These are phyloP conservation scores for Onygena corvina DNA, from an alignment of 2,329 filamentous ascomycete species.

Conservation along the genomic window DNA sequence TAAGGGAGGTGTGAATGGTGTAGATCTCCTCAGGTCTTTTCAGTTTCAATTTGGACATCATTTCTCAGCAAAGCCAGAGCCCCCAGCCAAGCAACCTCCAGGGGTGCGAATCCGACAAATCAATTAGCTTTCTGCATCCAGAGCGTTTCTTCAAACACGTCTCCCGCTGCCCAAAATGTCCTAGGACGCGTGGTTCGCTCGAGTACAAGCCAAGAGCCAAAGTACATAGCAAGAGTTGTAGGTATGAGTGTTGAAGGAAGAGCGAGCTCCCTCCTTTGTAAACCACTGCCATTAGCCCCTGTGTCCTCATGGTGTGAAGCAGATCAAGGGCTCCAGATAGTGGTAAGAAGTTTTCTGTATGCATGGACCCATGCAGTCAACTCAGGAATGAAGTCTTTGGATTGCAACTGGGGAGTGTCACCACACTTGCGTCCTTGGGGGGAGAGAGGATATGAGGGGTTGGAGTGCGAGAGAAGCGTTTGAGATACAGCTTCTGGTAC, in stretches of 20 bases:
- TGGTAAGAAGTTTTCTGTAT: slow-evolving; percentile 17
- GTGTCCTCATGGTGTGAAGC: slow-evolving; percentile 32
- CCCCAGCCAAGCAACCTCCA: background rate
- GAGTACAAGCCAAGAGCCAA: background rate
- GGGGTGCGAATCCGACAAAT: background rate
- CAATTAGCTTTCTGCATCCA: background rate
- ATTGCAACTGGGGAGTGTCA: background rate
- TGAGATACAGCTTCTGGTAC: background rate
- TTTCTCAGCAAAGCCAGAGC: slow-evolving; percentile 15
- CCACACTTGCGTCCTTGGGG: background rate
- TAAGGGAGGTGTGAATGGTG: slow-evolving; percentile 6
- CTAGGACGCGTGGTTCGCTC: background rate
- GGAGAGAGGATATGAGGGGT: background rate
- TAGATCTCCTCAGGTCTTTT: slow-evolving; percentile 36
- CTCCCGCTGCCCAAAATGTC: background rate
- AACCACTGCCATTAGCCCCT: slow-evolving; percentile 36
- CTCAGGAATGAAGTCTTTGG: slow-evolving; percentile 1
- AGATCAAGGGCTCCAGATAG: slow-evolving; percentile 31
- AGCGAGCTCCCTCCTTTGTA: slow-evolving; percentile 19
- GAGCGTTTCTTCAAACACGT: background rate
- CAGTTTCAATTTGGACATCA: slow-evolving; percentile 33
- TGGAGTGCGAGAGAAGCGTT: background rate
- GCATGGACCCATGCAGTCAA: background rate
- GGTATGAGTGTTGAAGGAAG: background rate
- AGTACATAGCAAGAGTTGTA: background rate